phyloP scores from a whole-genome alignment of 345 rosid species.

The Ceriops tagal region DNA sequence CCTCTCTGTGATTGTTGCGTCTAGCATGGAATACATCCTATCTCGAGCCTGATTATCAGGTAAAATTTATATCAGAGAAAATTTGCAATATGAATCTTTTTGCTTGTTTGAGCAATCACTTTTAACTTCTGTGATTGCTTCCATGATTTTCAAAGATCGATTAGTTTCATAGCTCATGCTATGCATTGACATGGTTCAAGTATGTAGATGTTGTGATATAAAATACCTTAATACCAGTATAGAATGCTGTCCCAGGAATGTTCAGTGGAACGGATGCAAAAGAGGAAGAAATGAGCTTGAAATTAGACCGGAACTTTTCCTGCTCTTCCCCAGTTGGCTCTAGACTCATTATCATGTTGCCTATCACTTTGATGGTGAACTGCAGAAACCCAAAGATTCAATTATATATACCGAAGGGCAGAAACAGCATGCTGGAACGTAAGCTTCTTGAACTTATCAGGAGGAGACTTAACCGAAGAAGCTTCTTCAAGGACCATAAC shows the following conservation, averaged over 20 bases:
- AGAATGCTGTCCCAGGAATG: slow-evolving; percentile 61
- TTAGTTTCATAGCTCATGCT: background rate
- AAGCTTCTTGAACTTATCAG: background rate
- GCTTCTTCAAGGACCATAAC: slow-evolving; percentile 62
- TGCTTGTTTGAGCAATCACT: background rate
- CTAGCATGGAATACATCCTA: slow-evolving; percentile 56
- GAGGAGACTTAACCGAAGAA: slow-evolving; percentile 49
- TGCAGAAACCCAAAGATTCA: slow-evolving; percentile 20
- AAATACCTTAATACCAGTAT: slow-evolving; percentile 50
- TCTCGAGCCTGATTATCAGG: slow-evolving; percentile 49
- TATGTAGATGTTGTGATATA: background rate
- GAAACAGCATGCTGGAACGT: background rate
- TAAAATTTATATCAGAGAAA: slow-evolving; percentile 1
- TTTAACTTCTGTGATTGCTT: background rate
- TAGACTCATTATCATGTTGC: slow-evolving; percentile 73
- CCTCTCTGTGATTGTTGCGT: slow-evolving; percentile 38
- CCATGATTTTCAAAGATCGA: background rate
- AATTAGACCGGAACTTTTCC: slow-evolving; percentile 55
- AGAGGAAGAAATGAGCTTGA: slow-evolving; percentile 61
- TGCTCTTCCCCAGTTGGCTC: slow-evolving; percentile 60
- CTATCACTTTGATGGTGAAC: slow-evolving; percentile 66
- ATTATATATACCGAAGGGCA: background rate
- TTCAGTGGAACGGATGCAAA: slow-evolving; percentile 66
- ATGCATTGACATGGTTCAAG: background rate
- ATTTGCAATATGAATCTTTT: background rate